These are phyloP conservation scores for Cladophialophora yegresii DNA, from an alignment of 2,329 filamentous ascomycete genomes.

Conservation along the genomic window DNA sequence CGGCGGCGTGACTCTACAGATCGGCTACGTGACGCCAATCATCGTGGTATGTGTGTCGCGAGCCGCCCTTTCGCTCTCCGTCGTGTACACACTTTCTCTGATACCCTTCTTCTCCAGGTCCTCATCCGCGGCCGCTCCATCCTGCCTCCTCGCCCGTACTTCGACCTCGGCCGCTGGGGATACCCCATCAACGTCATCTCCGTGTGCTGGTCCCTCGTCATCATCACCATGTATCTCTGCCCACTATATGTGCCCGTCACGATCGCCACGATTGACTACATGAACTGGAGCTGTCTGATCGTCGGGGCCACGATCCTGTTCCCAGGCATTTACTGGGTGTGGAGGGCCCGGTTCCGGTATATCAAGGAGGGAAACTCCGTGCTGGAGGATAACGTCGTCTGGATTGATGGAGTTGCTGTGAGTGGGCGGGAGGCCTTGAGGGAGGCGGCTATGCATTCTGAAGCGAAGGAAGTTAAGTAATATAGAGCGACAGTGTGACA, in stretches of 20 bases:
- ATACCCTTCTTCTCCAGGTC: constrained; percentile 6
- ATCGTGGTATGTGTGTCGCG: constrained; percentile 22
- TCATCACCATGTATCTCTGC: constrained; percentile 30
- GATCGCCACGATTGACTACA: constrained; percentile 30
- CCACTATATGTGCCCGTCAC: constrained; percentile 33
- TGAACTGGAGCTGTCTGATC: constrained; percentile 33
- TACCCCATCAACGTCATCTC: constrained; percentile 29
- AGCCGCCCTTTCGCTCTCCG: background rate
- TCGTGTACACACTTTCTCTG: background rate
- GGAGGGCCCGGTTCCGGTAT: constrained; percentile 26
- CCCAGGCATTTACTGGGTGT: constrained; percentile 32
- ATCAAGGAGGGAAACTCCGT: constrained; percentile 27
- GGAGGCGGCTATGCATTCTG: constrained; percentile 1
- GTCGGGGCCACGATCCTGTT: constrained; percentile 29
- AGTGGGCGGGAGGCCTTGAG: constrained; percentile 19
- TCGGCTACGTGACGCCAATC: constrained; percentile 28
- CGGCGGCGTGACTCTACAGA: constrained; percentile 28
- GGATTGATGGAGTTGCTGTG: constrained; percentile 22
- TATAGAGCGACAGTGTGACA: background rate
- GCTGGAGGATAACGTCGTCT: constrained; percentile 26
- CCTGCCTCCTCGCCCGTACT: constrained; percentile 27
- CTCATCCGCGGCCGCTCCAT: constrained; percentile 30
- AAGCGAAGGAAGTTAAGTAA: background rate
- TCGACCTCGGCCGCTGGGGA: constrained; percentile 31
- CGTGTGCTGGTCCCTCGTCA: constrained; percentile 30